Evolutionary conservation across 345 rosid genomes (phyloP), one percentile per base, ranked within the genome.

Genomic region (Camelina neglecta): DNA sequence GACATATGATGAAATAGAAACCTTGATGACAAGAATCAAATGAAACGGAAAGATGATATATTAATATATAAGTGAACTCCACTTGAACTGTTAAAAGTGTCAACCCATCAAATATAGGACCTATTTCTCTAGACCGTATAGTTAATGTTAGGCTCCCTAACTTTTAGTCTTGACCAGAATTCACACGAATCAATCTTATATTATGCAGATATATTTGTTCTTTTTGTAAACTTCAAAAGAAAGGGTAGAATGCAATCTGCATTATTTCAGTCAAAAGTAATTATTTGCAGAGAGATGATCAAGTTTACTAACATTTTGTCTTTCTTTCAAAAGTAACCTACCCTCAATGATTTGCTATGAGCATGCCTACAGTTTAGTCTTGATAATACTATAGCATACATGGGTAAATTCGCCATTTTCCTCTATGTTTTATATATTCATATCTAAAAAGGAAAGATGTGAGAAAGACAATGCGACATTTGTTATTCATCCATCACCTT

Each of bases 291-390:
- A 57, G 15, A 58, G 38, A 71, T 58, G 50, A 71, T 65, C 75
- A 65, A 57, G 80, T 71, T 57, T 57, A 29, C 31, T 29, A 71
- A 65, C 62, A 26, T 70, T 77, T 64, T 77, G 72, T 65, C 76
- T 71, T 48, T 71, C 76, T 77, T 64, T 65, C 54, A 39, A 76
- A 71, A 65, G 80, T 58, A 39, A 76, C 49, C 48, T 39, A 36
- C 48, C 65, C 51, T 26, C 61, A 77, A 65, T 71, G 67, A 71
- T 77, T 64, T 71, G 72, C 11, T 65, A 39, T 71, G 13, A 65
- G 80, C 76, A 77, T 53, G 80, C 80, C 33, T 77, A 72, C 56
- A 77, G 72, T 77, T 77, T 57, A 64, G 38, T 48, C 16, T 35
- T n/a, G 6, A 11, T 61, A 50, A 38, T 53, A 29, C 3, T 62